Conservation (phyloP, 2,329 filamentous ascomycete species). For the Furcasterigmium sp. region DNA sequence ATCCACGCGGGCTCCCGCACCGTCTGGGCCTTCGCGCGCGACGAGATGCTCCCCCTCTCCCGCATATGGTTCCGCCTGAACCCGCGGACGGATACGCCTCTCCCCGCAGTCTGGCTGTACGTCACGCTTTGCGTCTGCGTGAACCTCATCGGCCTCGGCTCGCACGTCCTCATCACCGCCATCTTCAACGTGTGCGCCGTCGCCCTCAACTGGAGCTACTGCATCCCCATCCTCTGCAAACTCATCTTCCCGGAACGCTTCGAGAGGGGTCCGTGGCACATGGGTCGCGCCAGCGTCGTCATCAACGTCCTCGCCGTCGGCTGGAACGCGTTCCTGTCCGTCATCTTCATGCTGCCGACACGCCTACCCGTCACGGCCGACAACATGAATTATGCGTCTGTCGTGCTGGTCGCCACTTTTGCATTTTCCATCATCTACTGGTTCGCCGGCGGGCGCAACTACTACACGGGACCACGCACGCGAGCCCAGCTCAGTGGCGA, state of each 20-base stretch:
- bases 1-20: constrained; percentile 48
- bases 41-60: constrained; percentile 41
- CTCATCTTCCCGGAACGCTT: constrained; percentile 38
- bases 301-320: constrained; percentile 43
- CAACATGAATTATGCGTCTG: constrained; percentile 52
- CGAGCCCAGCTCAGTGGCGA: constrained; percentile 19
- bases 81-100: constrained; percentile 41
- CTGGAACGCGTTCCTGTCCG: constrained; percentile 47
- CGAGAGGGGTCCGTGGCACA: constrained; percentile 44
- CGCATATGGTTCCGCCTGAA: constrained; percentile 43
- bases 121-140: constrained; percentile 49
- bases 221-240: constrained; percentile 51
- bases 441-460: constrained; percentile 35
- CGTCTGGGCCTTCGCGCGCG: constrained; percentile 50
- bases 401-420: constrained; percentile 41
- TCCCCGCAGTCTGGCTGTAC: constrained; percentile 51
- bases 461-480: constrained; percentile 40
- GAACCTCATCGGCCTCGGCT: constrained; percentile 54
- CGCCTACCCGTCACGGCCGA: constrained; percentile 36
- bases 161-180: constrained; percentile 44
- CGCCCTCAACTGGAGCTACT: constrained; percentile 49
- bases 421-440: constrained; percentile 37
- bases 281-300: constrained; percentile 33
- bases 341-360: constrained; percentile 50
- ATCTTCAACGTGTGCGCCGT: constrained; percentile 52